These are phyloP conservation scores for Venustampulla echinocandica DNA, from an alignment of 495 filamentous ascomycete genomes.

Conservation along the genomic window DNA sequence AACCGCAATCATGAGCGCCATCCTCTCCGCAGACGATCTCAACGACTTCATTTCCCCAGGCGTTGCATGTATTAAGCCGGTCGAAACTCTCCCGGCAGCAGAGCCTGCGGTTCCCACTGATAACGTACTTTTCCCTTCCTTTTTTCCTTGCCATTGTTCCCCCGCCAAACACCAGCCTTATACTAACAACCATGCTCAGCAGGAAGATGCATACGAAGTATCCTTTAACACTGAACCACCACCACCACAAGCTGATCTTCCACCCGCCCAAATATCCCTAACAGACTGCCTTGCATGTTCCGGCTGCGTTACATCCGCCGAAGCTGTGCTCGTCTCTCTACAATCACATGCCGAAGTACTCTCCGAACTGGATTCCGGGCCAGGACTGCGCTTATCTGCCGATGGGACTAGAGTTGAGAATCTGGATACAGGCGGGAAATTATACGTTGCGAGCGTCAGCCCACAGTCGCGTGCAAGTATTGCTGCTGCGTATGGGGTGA, in stretches of 20 bases:
- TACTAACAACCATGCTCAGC: background rate
- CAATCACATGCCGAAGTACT: conserved; percentile 91
- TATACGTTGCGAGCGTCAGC: conserved; percentile 86
- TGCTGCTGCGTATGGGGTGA: conserved; percentile 69
- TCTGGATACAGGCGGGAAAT: conserved; percentile 40
- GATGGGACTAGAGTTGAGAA: conserved; percentile 17
- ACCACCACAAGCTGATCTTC: conserved; percentile 34
- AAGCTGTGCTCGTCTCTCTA: conserved; percentile 85
- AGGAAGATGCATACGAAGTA: conserved; percentile 53
- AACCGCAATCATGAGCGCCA: conserved; percentile 70
- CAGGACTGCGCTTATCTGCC: conserved; percentile 35
- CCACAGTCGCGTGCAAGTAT: conserved; percentile 83
- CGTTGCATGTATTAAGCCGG: conserved; percentile 94
- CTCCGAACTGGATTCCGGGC: conserved; percentile 61
- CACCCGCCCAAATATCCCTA: conserved; percentile 79
- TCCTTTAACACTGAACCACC: conserved; percentile 58
- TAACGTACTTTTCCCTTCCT: conserved; percentile 2
- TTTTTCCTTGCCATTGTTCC: background rate
- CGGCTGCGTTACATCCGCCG: conserved; percentile 93
- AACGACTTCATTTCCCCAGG: conserved; percentile 99
- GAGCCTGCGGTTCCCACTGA: conserved; percentile 4
- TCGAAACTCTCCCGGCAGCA: conserved; percentile 69
- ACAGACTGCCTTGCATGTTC: conserved; percentile 97
- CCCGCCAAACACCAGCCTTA: background rate
- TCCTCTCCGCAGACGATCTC: conserved; percentile 89